Evolutionary conservation across 139 green algal genomes (phyloP), one percentile per base, ranked within the genome.

Genomic region (Zygnema cylindricum): DNA sequence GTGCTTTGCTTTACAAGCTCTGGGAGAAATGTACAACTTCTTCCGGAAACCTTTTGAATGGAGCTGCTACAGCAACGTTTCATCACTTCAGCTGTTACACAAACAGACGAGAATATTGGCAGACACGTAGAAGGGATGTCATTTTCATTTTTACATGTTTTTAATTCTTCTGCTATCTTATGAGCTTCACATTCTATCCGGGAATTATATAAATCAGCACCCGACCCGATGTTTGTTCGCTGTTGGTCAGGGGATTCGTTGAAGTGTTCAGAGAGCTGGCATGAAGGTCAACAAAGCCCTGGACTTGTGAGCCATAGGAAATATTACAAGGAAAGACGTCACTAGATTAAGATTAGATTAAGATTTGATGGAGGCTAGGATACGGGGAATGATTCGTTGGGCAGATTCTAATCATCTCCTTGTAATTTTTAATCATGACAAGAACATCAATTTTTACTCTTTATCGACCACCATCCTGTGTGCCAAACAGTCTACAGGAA

Each of bases 321-420:
- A 22, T 23, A 16, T 63, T 73, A 25, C 32, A 73, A 30, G 57
- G 30, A 25, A 30, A 75, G 23, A 16, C 16, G 22, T 23, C 16
- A n/a, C n/a, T n/a, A n/a, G n/a, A n/a, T n/a, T n/a, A n/a, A n/a
- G n/a, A 2, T 33, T 21, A 25, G n/a, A 23, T 21, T 42, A 69
- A 21, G 35, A 42, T 35, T 38, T 16, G 73, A 69, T 84, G 77
- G 77, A 21, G 77, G 33, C 22, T 2, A 42, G 77, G 30, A 75
- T 86, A 33, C 39, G 25, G 3, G 39, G 83, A 35, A 32, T 92
- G 7, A 35, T 91, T 1, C 33, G 73, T 39, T 92, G 88, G 88
- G 55, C 33, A 43, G 71, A 92, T 1, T 84, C 43, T 63, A 91
- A 92, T 77, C 84, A 92, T 71, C 55, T 92, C 43, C 36, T 86